phyloP scores from a whole-genome alignment of 1,284 basidiomycete genomes.

The Leccinum fuscescens region DNA sequence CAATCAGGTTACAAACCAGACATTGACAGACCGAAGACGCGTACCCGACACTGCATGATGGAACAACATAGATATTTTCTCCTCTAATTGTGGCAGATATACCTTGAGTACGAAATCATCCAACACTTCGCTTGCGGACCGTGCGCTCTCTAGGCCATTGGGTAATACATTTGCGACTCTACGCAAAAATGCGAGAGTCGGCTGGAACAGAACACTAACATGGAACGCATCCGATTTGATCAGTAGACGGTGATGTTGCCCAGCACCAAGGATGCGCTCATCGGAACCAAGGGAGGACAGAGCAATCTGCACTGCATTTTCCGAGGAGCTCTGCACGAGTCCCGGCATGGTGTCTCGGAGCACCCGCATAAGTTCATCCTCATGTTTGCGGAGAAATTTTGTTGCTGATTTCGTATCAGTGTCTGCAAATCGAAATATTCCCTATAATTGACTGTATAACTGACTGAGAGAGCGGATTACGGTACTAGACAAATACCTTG shows the following conservation, averaged over 20 bases:
- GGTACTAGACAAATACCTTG: slow-evolving; percentile 52
- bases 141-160: slow-evolving; percentile 67
- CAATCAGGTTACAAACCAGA: slow-evolving; percentile 9
- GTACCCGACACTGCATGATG: slow-evolving; percentile 80
- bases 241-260: slow-evolving; percentile 82
- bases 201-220: slow-evolving; percentile 91
- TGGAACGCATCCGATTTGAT: slow-evolving; percentile 94
- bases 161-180: slow-evolving; percentile 73
- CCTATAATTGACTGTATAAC: slow-evolving; percentile 41
- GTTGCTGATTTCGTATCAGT: slow-evolving; percentile 73
- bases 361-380: slow-evolving; percentile 83
- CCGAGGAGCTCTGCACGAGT: slow-evolving; percentile 71
- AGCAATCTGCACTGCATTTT: slow-evolving; percentile 61
- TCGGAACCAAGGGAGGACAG: slow-evolving; percentile 62
- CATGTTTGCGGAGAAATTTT: slow-evolving; percentile 72
- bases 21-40: slow-evolving; percentile 14
- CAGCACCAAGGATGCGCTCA: slow-evolving; percentile 66
- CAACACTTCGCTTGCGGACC: slow-evolving; percentile 73
- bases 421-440: slow-evolving; percentile 89
- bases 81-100: slow-evolving; percentile 93
- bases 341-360: slow-evolving; percentile 93
- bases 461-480: slow-evolving; percentile 1
- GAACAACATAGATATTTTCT: slow-evolving; percentile 88
- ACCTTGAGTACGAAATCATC: slow-evolving; percentile 94
- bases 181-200: slow-evolving; percentile 85